A percentile compares a stretch with the other conserved stretches of the same genome.
Conservation (phyloP, 208 protist species). For the Wallacemonas sp. region DNA sequence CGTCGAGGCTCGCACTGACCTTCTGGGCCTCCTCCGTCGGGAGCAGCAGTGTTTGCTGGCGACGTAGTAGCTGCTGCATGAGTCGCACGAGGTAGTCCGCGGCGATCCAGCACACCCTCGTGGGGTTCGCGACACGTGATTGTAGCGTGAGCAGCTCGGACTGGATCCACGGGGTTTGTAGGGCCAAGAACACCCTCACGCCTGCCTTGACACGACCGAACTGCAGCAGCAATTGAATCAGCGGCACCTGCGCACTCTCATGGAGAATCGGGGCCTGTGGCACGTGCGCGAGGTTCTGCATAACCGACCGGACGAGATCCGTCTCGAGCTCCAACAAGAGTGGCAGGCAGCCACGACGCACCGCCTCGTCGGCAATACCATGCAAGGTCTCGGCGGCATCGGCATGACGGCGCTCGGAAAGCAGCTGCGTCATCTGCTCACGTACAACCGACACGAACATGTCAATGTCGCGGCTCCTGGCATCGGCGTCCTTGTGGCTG, state of each 20-base stretch:
- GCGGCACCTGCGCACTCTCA: constrained; percentile 78
- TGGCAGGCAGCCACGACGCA: constrained; percentile 50
- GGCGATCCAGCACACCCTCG: constrained; percentile 51
- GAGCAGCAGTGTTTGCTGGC: constrained; percentile 65
- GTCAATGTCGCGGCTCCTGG: constrained; percentile 30
- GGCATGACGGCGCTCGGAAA: constrained; percentile 62
- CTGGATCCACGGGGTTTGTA: constrained; percentile 75
- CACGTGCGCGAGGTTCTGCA: constrained; percentile 38
- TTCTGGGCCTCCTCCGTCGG: constrained; percentile 19
- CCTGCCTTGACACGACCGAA: constrained; percentile 66
- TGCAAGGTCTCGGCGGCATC: constrained; percentile 73
- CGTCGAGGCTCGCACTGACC: neutral
- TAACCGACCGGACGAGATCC: constrained; percentile 48
- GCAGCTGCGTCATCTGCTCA: constrained; percentile 62
- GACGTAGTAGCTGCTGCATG: constrained; percentile 49
- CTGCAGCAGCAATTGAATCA: constrained; percentile 73
- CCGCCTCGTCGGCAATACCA: constrained; percentile 49
- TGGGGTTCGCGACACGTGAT: constrained; percentile 46
- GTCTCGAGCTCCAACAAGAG: constrained; percentile 69
- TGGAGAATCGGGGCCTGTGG: constrained; percentile 67
- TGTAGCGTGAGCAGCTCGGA: constrained; percentile 70
- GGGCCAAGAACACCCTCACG: constrained; percentile 41
- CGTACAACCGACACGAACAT: constrained; percentile 65
- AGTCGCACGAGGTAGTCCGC: constrained; percentile 77
- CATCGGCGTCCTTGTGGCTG: constrained; percentile 10